Evolutionary conservation across 257 asterid species (phyloP).

Genomic region (Cinchona pubescens): DNA sequence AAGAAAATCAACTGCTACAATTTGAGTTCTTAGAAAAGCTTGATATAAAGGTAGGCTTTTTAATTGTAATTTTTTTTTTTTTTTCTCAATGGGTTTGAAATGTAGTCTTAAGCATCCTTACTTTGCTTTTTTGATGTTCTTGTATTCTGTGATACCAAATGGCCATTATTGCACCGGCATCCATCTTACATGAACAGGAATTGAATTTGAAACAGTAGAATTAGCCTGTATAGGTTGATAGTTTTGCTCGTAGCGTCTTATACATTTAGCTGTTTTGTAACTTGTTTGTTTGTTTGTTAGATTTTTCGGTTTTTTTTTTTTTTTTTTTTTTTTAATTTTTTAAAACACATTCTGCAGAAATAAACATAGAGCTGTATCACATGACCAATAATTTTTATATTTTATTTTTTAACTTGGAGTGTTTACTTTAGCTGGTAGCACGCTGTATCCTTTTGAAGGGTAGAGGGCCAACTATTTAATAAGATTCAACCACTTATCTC

Average conservation of each 20-base stretch:
- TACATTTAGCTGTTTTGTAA: too few species aligned
- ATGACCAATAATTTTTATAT: background rate
- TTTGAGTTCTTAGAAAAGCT: conserved; percentile 27
- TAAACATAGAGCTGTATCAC: background rate
- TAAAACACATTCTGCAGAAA: background rate
- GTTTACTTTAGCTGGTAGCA: background rate
- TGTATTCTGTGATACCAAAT: background rate
- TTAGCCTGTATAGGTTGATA: background rate
- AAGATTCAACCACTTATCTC: background rate
- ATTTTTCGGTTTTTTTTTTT: too few species aligned
- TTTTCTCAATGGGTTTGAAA: too few species aligned
- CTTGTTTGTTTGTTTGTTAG: too few species aligned
- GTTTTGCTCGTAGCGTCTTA: background rate
- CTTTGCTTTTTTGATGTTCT: background rate
- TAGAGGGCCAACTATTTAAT: background rate
- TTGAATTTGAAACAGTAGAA: background rate
- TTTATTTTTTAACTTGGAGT: too few species aligned
- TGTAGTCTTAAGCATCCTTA: background rate
- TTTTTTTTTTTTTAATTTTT: too few species aligned
- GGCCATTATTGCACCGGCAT: background rate
- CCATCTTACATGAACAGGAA: background rate
- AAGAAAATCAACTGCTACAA: conserved; percentile 12
- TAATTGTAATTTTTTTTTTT: too few species aligned
- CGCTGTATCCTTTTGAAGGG: background rate
- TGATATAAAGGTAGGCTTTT: conserved; percentile 30